Evolutionary conservation across 768 basidiomycete species (phyloP).

Genomic region (Austroboletus eburneus): DNA sequence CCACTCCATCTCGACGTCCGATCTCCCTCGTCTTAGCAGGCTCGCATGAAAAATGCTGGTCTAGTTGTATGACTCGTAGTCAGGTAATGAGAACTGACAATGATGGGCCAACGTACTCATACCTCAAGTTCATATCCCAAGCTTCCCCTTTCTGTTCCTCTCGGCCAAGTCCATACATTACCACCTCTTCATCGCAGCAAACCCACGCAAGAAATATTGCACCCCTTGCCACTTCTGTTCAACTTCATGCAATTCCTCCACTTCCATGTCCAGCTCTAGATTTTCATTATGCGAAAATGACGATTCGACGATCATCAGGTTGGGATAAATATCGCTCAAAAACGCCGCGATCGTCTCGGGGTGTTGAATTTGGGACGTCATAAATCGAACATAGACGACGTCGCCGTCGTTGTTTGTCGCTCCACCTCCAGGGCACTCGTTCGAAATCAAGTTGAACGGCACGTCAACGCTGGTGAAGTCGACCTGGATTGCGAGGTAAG

Average conservation of each 20-base stretch:
- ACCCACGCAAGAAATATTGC: slow-evolving; percentile 19
- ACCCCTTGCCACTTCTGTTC: slow-evolving; percentile 23
- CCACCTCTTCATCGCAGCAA: slow-evolving; percentile 12
- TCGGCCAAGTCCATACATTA: no score
- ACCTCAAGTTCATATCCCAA: no score
- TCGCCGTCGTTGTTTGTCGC: no score
- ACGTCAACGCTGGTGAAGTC: slow-evolving; percentile 19
- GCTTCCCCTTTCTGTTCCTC: no score
- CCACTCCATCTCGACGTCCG: no score
- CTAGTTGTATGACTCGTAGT: no score
- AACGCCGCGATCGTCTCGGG: slow-evolving; percentile 24
- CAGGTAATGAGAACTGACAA: no score
- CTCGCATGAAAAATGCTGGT: no score
- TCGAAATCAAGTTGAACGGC: neutral
- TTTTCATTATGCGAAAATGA: slow-evolving; percentile 13
- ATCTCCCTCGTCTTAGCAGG: no score
- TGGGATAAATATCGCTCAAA: slow-evolving; percentile 24
- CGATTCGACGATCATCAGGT: slow-evolving; percentile 7
- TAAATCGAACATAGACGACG: slow-evolving; percentile 13
- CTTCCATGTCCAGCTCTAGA: neutral
- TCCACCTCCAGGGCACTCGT: no score
- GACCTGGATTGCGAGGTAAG: slow-evolving; percentile 16
- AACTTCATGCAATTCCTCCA: slow-evolving; percentile 6
- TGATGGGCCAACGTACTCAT: no score
- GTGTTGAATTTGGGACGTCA: slow-evolving; percentile 17